Evolutionary conservation across 2,329 filamentous ascomycete species (phyloP).

Genomic region (Seiridium unicorne): DNA sequence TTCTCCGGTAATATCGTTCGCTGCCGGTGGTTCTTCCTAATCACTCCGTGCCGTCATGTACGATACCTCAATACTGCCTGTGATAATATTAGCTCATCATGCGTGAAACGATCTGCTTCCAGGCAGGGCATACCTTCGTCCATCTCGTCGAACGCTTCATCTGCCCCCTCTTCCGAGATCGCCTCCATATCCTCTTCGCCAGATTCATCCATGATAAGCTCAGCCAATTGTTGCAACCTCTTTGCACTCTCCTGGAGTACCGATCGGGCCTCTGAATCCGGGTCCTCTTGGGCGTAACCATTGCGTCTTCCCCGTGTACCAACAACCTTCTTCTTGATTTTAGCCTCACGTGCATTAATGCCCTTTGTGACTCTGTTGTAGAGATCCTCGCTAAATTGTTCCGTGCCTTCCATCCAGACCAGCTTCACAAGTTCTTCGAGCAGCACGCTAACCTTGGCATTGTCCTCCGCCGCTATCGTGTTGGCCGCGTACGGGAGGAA

Average conservation of each 20-base stretch:
- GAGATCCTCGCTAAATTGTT: conserved; percentile 35
- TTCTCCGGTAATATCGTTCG: background rate
- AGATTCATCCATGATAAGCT: conserved; percentile 26
- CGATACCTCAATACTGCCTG: conserved; percentile 1
- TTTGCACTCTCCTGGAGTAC: conserved; percentile 42
- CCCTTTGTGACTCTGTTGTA: conserved; percentile 41
- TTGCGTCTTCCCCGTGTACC: conserved; percentile 25
- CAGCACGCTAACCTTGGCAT: conserved; percentile 69
- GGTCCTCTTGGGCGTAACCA: conserved; percentile 19
- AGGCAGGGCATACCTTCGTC: conserved; percentile 4
- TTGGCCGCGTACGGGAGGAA: conserved; percentile 68
- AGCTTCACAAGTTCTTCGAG: conserved; percentile 64
- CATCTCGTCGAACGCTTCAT: conserved; percentile 12
- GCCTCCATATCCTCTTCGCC: conserved; percentile 13
- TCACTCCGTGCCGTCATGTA: conserved; percentile 9
- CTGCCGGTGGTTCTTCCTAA: conserved; percentile 3
- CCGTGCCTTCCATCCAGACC: conserved; percentile 35
- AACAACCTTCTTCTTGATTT: conserved; percentile 40
- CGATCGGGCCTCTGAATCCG: conserved; percentile 40
- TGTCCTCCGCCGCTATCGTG: conserved; percentile 59
- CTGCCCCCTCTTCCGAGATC: conserved; percentile 11
- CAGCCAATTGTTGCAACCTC: conserved; percentile 39
- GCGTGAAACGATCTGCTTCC: background rate
- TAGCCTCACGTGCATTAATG: conserved; percentile 46
- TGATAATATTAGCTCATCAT: background rate